Conservation (phyloP, 768 basidiomycete genomes). For the Tremella mesenterica region DNA sequence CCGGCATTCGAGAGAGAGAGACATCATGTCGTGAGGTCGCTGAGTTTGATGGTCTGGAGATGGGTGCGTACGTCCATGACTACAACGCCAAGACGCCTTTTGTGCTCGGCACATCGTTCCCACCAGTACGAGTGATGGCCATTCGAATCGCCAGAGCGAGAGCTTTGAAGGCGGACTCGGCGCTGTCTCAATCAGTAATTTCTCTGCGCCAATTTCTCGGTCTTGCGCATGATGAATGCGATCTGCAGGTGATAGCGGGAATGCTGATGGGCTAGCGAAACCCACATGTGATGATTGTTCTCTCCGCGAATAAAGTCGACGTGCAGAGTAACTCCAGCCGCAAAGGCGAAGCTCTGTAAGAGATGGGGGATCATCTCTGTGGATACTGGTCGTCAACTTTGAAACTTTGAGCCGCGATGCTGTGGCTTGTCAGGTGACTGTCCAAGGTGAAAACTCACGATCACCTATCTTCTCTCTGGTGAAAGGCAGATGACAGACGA, state of each 20-base stretch:
- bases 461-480: conserved; percentile 49
- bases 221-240: background rate
- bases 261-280: background rate
- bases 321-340: conserved; percentile 86
- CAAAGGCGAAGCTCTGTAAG: conserved; percentile 95
- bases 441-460: conserved; percentile 43
- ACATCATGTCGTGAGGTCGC: too few species aligned
- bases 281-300: conserved; percentile 95
- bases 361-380: conserved; percentile 98
- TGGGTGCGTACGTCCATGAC: too few species aligned
- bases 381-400: conserved; percentile 32
- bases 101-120: conserved; percentile 86
- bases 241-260: background rate
- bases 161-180: conserved; percentile 97
- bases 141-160: conserved; percentile 88
- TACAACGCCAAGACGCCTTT: conserved; percentile 71
- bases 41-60: too few species aligned
- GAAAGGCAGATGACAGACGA: conserved; percentile 68
- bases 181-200: conserved; percentile 49
- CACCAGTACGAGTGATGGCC: conserved; percentile 83
- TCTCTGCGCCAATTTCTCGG: background rate
- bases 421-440: background rate
- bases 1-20: too few species aligned
- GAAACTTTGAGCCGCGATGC: background rate
- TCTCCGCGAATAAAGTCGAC: conserved; percentile 88